Evolutionary conservation across 495 filamentous ascomycete genomes (phyloP).

Genomic region (Penicillium simplicissimum): DNA sequence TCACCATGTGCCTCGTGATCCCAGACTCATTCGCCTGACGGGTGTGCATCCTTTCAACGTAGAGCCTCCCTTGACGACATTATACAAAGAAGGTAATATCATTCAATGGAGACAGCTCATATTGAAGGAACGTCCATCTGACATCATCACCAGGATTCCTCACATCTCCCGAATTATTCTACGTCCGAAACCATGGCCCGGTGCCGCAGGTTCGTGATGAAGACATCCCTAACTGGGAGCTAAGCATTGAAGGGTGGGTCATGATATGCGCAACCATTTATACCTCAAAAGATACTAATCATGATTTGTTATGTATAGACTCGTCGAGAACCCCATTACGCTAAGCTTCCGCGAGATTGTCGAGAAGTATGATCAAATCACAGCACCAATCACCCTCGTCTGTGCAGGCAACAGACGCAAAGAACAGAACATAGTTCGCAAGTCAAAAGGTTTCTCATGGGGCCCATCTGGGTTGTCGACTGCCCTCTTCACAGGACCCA

Average conservation of each 20-base stretch:
- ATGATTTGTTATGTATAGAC: conserved; percentile 29
- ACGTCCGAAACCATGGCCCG: conserved; percentile 92
- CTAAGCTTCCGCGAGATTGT: conserved; percentile 76
- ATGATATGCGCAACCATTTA: not conserved
- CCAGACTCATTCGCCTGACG: conserved; percentile 83
- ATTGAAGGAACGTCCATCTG: not conserved
- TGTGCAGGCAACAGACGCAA: conserved; percentile 94
- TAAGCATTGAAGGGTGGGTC: conserved; percentile 76
- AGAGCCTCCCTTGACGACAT: conserved; percentile 76
- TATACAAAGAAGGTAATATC: conserved; percentile 71
- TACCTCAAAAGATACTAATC: not conserved
- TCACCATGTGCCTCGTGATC: conserved; percentile 80
- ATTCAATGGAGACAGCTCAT: not conserved
- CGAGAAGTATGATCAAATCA: conserved; percentile 76
- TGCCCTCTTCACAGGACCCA: conserved; percentile 83
- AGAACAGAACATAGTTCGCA: conserved; percentile 89
- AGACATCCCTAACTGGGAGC: conserved; percentile 77
- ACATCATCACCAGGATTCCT: conserved; percentile 60
- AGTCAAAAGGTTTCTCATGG: conserved; percentile 97
- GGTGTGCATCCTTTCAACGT: conserved; percentile 95
- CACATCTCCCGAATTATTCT: conserved; percentile 89
- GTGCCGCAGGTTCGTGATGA: conserved; percentile 77
- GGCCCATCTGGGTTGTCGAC: conserved; percentile 88
- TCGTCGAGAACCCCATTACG: conserved; percentile 77
- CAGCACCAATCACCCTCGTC: conserved; percentile 85